phyloP scores from a whole-genome alignment of 129 eudicot genomes.

The Ambrosia trifida region DNA sequence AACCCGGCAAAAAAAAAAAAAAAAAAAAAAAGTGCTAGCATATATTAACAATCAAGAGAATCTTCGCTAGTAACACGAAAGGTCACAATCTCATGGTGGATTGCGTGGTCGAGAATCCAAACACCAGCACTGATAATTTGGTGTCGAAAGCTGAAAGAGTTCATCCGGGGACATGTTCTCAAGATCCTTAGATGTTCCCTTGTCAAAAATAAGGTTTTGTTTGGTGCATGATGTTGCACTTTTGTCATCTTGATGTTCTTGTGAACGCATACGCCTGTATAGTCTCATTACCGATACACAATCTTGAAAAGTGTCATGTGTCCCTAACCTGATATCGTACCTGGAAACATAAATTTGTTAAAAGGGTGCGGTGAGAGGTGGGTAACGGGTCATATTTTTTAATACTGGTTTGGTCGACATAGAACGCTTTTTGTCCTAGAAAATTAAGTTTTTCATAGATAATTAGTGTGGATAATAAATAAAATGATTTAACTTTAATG shows the following conservation, averaged over 20 bases:
- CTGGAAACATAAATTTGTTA: conserved; percentile 35
- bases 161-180: conserved; percentile 58
- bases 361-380: background rate
- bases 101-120: conserved; percentile 44
- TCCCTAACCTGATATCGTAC: conserved; percentile 61
- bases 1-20: no score
- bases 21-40: no score
- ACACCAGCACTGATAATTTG: conserved; percentile 68
- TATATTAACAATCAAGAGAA: background rate
- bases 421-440: no score
- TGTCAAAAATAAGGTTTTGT: conserved; percentile 20
- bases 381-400: background rate
- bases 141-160: conserved; percentile 48
- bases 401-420: no score
- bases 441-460: no score
- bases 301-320: conserved; percentile 60
- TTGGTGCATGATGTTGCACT: conserved; percentile 12
- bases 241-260: conserved; percentile 42
- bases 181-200: conserved; percentile 30
- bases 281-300: conserved; percentile 73
- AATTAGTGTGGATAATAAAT: no score
- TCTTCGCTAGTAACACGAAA: background rate
- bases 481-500: no score
- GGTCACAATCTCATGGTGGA: background rate
- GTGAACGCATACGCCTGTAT: conserved; percentile 70